phyloP scores from a whole-genome alignment of 1,284 basidiomycete genomes.

The Pulveroboletus sp. region DNA sequence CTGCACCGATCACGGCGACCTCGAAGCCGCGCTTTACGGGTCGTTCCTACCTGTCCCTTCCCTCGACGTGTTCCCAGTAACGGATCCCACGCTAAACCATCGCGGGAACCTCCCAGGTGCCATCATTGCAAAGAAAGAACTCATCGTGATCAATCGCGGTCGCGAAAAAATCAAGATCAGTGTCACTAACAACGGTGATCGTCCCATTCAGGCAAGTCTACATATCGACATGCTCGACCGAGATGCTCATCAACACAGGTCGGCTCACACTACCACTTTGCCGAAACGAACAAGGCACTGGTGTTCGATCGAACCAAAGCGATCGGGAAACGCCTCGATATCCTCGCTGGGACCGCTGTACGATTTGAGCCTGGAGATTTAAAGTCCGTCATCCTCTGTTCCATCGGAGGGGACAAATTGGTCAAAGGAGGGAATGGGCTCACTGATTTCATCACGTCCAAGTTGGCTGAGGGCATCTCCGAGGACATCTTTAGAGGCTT shows the following conservation, averaged over 20 bases:
- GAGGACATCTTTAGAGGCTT: constrained; percentile 48
- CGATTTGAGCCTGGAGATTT: constrained; percentile 94
- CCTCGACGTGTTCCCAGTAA: constrained; percentile 61
- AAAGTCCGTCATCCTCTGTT: constrained; percentile 83
- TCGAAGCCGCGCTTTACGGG: constrained; percentile 85
- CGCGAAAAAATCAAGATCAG: constrained; percentile 69
- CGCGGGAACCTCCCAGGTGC: constrained; percentile 71
- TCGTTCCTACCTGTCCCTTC: constrained; percentile 86
- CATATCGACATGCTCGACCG: not conserved
- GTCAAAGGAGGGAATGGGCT: constrained; percentile 84
- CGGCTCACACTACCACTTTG: constrained; percentile 93
- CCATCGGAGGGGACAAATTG: constrained; percentile 72
- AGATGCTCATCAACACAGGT: constrained; percentile 47
- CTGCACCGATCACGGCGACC: constrained; percentile 78
- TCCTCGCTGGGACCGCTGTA: constrained; percentile 91
- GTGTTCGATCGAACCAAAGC: constrained; percentile 82
- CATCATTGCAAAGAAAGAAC: constrained; percentile 65
- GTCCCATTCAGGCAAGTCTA: constrained; percentile 81
- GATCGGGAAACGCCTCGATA: constrained; percentile 88
- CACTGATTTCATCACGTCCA: constrained; percentile 50
- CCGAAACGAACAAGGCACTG: constrained; percentile 85
- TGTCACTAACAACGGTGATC: constrained; percentile 92
- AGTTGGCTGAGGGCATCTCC: constrained; percentile 22
- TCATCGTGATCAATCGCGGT: constrained; percentile 76
- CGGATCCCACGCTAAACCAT: constrained; percentile 50